These are phyloP conservation scores for Quercus engelmannii DNA, from an alignment of 306 rosid species.

Conservation along the genomic window DNA sequence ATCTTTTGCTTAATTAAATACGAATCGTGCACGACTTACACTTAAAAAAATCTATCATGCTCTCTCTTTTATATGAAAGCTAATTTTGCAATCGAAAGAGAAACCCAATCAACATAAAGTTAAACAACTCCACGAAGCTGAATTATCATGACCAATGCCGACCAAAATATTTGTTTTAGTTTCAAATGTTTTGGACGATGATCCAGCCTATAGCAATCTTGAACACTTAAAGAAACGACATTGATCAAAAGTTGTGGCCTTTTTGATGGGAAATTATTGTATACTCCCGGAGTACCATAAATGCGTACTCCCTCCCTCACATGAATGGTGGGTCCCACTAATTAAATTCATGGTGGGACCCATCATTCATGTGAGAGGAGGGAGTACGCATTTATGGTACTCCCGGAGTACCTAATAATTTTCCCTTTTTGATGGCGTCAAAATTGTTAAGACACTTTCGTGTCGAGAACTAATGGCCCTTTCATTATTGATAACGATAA, in stretches of 20 bases:
- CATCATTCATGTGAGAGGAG: too few relatives aligned
- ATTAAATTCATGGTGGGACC: too few relatives aligned
- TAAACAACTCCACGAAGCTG: slow-evolving; percentile 24
- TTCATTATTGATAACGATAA: slow-evolving; percentile 3
- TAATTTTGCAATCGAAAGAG: slow-evolving; percentile 23
- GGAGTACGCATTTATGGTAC: too few relatives aligned
- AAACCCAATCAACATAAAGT: slow-evolving; percentile 18
- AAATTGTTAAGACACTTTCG: slow-evolving; percentile 10
- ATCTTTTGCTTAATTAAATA: slow-evolving; percentile 37
- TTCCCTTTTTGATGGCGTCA: neutral
- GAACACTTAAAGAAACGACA: neutral
- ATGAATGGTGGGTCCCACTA: too few relatives aligned
- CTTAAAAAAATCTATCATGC: slow-evolving; percentile 32
- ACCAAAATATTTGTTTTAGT: neutral
- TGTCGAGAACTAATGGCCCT: neutral
- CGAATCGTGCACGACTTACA: slow-evolving; percentile 33
- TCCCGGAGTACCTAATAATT: too few relatives aligned
- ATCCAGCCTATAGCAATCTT: slow-evolving; percentile 15
- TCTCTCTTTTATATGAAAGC: slow-evolving; percentile 34
- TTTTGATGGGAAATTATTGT: too few relatives aligned
- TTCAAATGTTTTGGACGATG: slow-evolving; percentile 19
- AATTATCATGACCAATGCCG: slow-evolving; percentile 1
- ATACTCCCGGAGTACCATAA: too few relatives aligned
- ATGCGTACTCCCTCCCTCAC: too few relatives aligned
- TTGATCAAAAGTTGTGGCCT: slow-evolving; percentile 6